Conservation (phyloP, 805 yeast species). For the Schwanniomyces polymorphus region DNA sequence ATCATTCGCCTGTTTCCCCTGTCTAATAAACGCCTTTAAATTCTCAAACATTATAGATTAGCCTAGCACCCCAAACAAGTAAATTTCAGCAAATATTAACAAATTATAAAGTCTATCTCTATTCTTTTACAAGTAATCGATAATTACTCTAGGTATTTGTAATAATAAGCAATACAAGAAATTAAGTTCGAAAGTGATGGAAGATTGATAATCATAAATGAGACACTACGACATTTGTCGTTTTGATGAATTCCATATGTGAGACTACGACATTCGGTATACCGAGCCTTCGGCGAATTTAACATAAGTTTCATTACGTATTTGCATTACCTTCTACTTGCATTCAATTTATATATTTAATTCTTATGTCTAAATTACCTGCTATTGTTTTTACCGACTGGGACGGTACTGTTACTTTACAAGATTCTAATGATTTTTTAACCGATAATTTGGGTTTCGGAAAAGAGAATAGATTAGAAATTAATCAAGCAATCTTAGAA, state of each 20-base stretch:
- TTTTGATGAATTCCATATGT: too few relatives aligned
- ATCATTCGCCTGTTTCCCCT: slow-evolving; percentile 59
- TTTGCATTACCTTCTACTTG: too few relatives aligned
- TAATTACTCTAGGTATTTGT: background rate
- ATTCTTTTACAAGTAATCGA: background rate
- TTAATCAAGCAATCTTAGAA: slow-evolving; percentile 72
- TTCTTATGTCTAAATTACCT: slow-evolving; percentile 17
- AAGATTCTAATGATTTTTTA: slow-evolving; percentile 90
- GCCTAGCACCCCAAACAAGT: background rate
- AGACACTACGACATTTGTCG: too few relatives aligned
- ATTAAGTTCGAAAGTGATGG: too few relatives aligned
- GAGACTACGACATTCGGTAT: too few relatives aligned
- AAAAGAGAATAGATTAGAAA: slow-evolving; percentile 55
- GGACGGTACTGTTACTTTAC: slow-evolving; percentile 96
- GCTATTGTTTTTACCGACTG: slow-evolving; percentile 95
- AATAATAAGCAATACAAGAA: too few relatives aligned
- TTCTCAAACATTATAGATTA: slow-evolving; percentile 38
- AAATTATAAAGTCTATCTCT: background rate
- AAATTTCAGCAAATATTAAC: background rate
- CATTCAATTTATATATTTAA: background rate
- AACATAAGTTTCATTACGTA: too few relatives aligned
- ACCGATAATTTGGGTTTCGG: slow-evolving; percentile 93
- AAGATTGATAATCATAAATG: too few relatives aligned
- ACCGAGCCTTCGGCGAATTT: too few relatives aligned
- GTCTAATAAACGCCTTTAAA: slow-evolving; percentile 60